Evolutionary conservation across 306 rosid genomes (phyloP).

Genomic region (Cucurbita pepo): DNA sequence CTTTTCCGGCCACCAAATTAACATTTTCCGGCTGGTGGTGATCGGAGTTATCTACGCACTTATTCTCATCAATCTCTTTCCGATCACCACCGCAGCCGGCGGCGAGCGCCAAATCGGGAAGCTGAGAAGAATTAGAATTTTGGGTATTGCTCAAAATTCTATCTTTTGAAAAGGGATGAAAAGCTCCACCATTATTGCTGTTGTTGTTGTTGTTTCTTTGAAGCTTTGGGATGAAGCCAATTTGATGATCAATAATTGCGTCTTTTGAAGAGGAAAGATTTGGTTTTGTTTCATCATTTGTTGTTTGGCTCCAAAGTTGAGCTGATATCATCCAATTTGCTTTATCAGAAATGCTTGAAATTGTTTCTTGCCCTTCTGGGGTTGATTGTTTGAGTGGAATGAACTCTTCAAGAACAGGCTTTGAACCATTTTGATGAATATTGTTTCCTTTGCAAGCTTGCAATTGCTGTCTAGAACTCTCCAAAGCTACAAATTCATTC

Average conservation of each 20-base stretch:
- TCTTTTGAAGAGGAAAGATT: constrained; percentile 8
- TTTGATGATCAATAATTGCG: not conserved
- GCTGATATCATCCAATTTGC: constrained; percentile 98
- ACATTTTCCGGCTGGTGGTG: constrained; percentile 13
- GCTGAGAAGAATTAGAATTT: constrained; percentile 13
- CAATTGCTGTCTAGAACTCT: constrained; percentile 71
- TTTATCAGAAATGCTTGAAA: constrained; percentile 46
- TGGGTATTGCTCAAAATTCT: constrained; percentile 13
- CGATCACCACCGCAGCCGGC: not conserved
- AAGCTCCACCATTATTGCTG: constrained; percentile 46
- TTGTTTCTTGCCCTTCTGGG: constrained; percentile 43
- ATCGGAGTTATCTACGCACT: not conserved
- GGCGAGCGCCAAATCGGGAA: constrained; percentile 65
- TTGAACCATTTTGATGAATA: constrained; percentile 23
- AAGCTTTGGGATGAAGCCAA: constrained; percentile 9
- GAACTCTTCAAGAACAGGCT: constrained; percentile 84
- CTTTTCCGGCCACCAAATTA: constrained; percentile 31
- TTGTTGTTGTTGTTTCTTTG: constrained; percentile 18
- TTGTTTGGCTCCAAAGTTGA: constrained; percentile 89
- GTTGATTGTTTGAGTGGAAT: constrained; percentile 60
- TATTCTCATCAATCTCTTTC: not conserved
- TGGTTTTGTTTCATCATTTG: constrained; percentile 33
- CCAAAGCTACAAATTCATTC: constrained; percentile 42
- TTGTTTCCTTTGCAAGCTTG: constrained; percentile 32
- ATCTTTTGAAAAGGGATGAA: constrained; percentile 77